These are phyloP conservation scores for Leccinum subtestaceum DNA, from an alignment of 768 basidiomycete genomes.

Conservation along the genomic window DNA sequence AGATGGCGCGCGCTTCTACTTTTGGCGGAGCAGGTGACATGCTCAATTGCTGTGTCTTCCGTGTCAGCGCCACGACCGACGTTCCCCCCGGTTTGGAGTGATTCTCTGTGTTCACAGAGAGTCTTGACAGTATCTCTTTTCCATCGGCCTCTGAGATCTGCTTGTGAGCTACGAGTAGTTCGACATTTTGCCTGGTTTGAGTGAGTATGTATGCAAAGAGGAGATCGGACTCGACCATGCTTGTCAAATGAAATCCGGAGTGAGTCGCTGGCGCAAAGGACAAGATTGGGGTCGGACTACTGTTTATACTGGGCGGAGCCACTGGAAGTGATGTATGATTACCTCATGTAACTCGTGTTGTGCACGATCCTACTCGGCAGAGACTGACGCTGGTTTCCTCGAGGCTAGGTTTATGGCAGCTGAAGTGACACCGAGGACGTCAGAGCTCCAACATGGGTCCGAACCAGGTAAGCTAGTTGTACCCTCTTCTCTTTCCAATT, in stretches of 20 bases:
- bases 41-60: slow-evolving; percentile 19
- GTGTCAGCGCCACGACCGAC: slow-evolving; percentile 21
- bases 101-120: slow-evolving; percentile 27
- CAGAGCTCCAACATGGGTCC: too few species aligned
- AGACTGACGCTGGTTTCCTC: not conserved
- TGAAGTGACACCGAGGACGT: not conserved
- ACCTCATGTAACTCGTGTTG: slow-evolving; percentile 18
- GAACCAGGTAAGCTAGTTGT: not conserved
- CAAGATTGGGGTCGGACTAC: not conserved
- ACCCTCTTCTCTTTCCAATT: not conserved
- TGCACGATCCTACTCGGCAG: not conserved
- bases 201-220: slow-evolving; percentile 39
- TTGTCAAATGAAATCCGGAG: slow-evolving; percentile 6
- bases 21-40: slow-evolving; percentile 26
- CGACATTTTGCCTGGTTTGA: slow-evolving; percentile 47
- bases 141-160: slow-evolving; percentile 42
- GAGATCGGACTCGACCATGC: slow-evolving; percentile 24
- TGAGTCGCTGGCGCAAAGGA: not conserved
- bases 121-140: slow-evolving; percentile 37
- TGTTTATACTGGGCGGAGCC: slow-evolving; percentile 14
- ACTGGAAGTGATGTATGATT: slow-evolving; percentile 11
- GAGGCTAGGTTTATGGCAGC: not conserved
- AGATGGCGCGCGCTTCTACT: slow-evolving; percentile 29
- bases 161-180: slow-evolving; percentile 42
- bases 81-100: slow-evolving; percentile 14